Evolutionary conservation across 2,329 filamentous ascomycete species (phyloP).

Genomic region (Amesomyces nigricolor): DNA sequence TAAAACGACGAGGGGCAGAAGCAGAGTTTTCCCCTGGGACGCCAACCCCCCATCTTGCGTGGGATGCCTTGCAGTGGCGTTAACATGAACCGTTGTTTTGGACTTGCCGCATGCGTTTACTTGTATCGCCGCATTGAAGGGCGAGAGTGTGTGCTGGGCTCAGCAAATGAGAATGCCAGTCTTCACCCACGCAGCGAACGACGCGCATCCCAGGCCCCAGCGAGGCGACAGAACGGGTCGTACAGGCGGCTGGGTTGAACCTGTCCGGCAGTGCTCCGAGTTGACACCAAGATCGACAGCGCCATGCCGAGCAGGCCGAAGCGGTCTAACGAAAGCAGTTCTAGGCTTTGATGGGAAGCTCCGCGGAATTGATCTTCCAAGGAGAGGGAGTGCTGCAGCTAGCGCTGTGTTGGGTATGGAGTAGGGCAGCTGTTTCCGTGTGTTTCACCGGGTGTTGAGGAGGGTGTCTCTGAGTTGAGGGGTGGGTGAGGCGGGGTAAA

Average conservation of each 20-base stretch:
- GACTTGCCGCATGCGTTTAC: constrained; percentile 6
- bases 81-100: constrained; percentile 1
- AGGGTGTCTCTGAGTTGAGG: neutral
- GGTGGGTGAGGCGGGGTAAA: neutral
- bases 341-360: neutral
- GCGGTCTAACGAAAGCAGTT: neutral
- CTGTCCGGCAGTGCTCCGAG: neutral
- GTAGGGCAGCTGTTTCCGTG: too few species aligned
- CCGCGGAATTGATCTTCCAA: constrained; percentile 9
- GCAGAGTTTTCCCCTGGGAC: neutral
- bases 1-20: constrained; percentile 10
- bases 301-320: neutral
- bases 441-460: neutral
- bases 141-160: neutral
- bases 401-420: neutral
- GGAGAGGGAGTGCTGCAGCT: neutral
- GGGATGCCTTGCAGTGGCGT: neutral
- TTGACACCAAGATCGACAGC: neutral
- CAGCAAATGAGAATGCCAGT: neutral
- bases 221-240: neutral
- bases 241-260: neutral
- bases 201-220: neutral
- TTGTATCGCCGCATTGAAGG: neutral
- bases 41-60: neutral
- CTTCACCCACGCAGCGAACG: neutral